Base-by-base conservation (phyloP, 176 grass and related monocot species). In the Triticum turgidum region DNA sequence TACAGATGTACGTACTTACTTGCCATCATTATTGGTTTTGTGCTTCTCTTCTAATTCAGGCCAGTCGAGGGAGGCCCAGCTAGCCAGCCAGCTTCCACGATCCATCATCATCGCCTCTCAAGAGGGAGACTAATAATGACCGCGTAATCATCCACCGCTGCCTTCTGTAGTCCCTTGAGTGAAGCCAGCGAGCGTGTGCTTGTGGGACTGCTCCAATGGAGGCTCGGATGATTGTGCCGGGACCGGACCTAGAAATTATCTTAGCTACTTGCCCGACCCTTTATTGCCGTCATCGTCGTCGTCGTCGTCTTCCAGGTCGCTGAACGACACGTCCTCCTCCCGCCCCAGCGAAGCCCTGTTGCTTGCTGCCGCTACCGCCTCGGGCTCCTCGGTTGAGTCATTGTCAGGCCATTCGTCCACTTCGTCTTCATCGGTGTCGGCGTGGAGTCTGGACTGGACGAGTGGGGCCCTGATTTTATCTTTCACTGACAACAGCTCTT, bases 251-350 rank as follows among this genome's bases (percentile, higher is more conserved):
- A 11, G 29, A 8, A 59, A 59, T 39, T 71, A n/a, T 20, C 64
- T 33, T 73, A 22, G 45, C 79, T 81, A 90, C 73, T 72, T 61
- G 73, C 5, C 66, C 79, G 29, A 1, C 76, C 61, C 58, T 37
- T 65, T 69, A 62, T 78, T 82, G 13, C 74, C 61, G 5, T 89
- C 73, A 6, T 89, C 84, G 0, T 89, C 84, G 0, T 89, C 84
- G 1, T 83, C 85, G 1, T 89, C 73, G 22, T 90, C 85, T 78
- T 95, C 93, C 39, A 95, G 84, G 34, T 95, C 94, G 39, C 94
- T 95, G 81, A 95, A 95, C 3, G 89, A 95, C 2, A 95, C 81
- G 22, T 95, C 94, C 38, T 95, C 93, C 38, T 95, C 94, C 32
- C 64, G 81, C 11, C 80, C 91, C 41, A 91, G 45, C 11, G 84